Base-by-base conservation (phyloP, 2,329 filamentous ascomycete species). In the Microcyclospora pomicola region DNA sequence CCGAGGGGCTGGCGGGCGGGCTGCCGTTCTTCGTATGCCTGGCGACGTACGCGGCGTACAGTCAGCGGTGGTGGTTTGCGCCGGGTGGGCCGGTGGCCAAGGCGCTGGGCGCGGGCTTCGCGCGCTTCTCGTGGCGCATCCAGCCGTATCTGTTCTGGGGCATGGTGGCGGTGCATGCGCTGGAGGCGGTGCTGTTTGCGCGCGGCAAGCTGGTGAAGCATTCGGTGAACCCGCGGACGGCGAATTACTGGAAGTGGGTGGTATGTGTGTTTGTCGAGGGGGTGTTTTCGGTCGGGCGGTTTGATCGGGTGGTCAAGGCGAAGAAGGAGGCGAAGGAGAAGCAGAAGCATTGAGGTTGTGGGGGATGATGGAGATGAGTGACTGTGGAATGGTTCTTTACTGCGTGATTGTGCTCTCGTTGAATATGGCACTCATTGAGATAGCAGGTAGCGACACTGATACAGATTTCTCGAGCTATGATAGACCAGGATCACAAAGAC, bases 91-190 rank as follows among this genome's bases (percentile, higher is more conserved):
- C 71, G 66, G 11, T 52, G 53, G 27, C 53, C 12, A 37, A 57
- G 3, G 39, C 54, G 0, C 56, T 61, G 27, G 48, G 77, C 37
- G 75, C 77, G 0, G 64, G 66, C 1, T 77, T 83, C 9, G 68
- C 74, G 2, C 55, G 53, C 2, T 71, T 71, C 40, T 79, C 75
- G 49, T 65, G 68, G 44, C 70, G 65, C 55, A 59, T 82, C 1
- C 75, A 80, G 44, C 70, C 70, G 35, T 54, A 62, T 11, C 62
- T 88, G 31, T 63, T 80, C 38, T 49, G 63, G 14, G 64, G 72
- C 1, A 72, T 87, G 40, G 3, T 84, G 1, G 64, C 52, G 0
- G 70, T 84, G 10, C 88, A 95, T 59, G 15, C 67, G 0, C 41
- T 59, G 2, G 88, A 95, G 64, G 61, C 68, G n/a, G 60, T 61